Conservation (phyloP, 2,329 filamentous ascomycete genomes). For the Phaeosphaeriaceae sp. region DNA sequence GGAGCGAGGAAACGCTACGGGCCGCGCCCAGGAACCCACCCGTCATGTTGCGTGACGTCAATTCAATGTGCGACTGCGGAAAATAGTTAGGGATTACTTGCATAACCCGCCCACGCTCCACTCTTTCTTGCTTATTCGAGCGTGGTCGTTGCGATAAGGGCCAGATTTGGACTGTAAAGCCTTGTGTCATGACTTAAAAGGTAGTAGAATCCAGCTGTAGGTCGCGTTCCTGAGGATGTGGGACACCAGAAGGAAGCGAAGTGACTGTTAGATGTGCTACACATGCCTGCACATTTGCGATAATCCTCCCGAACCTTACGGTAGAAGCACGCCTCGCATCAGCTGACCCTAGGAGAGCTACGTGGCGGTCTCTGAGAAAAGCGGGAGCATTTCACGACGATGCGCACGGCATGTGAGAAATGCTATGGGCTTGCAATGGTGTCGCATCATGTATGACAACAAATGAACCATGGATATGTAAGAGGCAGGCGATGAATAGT, state of each 20-base stretch:
- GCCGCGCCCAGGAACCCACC: conserved; percentile 30
- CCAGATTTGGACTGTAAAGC: background rate
- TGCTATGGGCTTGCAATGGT: background rate
- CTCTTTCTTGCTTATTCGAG: conserved; percentile 20
- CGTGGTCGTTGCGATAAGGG: background rate
- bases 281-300: background rate
- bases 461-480: background rate
- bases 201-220: background rate
- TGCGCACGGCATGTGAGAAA: background rate
- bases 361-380: background rate
- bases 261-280: background rate
- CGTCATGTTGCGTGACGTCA: conserved; percentile 36
- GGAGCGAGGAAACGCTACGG: conserved; percentile 33
- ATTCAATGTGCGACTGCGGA: conserved; percentile 11
- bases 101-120: conserved; percentile 17
- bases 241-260: background rate
- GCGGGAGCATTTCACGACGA: background rate
- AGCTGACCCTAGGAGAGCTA: background rate
- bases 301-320: background rate
- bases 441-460: background rate
- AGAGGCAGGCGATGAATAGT: no score
- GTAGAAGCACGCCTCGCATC: background rate
- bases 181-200: background rate
- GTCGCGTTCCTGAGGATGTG: background rate
- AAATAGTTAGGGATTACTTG: conserved; percentile 10